Conservation (phyloP, 2,329 filamentous ascomycete species). For the Colletotrichum falcatum region DNA sequence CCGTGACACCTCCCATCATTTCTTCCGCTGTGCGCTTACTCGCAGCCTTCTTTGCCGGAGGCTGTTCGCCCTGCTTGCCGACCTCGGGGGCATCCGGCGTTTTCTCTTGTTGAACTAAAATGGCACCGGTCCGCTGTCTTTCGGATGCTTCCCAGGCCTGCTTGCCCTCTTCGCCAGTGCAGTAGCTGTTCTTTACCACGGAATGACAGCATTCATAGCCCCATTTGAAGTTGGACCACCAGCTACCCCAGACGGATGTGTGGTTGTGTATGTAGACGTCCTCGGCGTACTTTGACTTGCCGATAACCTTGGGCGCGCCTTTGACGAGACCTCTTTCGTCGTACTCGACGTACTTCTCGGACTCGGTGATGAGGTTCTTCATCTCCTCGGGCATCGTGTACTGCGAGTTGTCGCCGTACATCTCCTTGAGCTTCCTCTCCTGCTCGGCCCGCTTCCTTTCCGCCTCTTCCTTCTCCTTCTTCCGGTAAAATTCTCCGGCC, state of each 20-base stretch:
- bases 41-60: conserved; percentile 46
- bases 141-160: conserved; percentile 83
- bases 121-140: conserved; percentile 62
- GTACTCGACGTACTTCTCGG: conserved; percentile 92
- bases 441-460: conserved; percentile 76
- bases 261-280: conserved; percentile 93
- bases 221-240: conserved; percentile 97
- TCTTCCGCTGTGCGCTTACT: conserved; percentile 84
- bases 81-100: conserved; percentile 45
- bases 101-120: conserved; percentile 50
- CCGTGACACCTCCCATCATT: conserved; percentile 80
- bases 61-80: conserved; percentile 50
- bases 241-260: conserved; percentile 92
- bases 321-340: conserved; percentile 92
- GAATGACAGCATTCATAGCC: conserved; percentile 97
- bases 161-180: conserved; percentile 91
- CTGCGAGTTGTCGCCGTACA: conserved; percentile 77
- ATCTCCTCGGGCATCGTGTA: conserved; percentile 70
- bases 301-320: conserved; percentile 79
- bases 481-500: conserved; percentile 85
- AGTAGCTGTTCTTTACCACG: conserved; percentile 95
- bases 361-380: conserved; percentile 75
- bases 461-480: conserved; percentile 81
- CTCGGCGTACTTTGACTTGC: conserved; percentile 92
- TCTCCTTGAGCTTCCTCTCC: conserved; percentile 79